Evolutionary conservation across 2,329 filamentous ascomycete genomes (phyloP).

Genomic region (Fusarium sacchari): DNA sequence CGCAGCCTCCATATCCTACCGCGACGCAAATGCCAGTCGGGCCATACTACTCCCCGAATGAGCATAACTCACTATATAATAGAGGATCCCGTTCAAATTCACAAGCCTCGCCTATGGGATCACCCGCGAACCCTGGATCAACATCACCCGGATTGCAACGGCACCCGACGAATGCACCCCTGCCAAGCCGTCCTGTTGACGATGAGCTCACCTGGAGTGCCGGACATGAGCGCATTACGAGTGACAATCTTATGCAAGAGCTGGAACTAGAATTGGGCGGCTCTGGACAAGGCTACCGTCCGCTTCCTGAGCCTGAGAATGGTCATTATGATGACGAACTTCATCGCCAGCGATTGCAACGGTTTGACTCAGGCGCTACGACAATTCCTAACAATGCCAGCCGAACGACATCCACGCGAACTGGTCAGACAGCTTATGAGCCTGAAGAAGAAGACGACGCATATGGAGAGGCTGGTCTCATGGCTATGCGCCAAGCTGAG

Average conservation of each 20-base stretch:
- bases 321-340: constrained; percentile 59
- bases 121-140: constrained; percentile 54
- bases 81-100: constrained; percentile 61
- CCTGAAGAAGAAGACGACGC: constrained; percentile 77
- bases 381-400: constrained; percentile 49
- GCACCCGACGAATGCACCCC: constrained; percentile 68
- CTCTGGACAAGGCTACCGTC: constrained; percentile 47
- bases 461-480: constrained; percentile 84
- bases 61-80: constrained; percentile 58
- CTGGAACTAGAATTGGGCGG: constrained; percentile 65
- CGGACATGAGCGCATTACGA: constrained; percentile 55
- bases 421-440: constrained; percentile 30
- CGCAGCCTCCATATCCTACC: constrained; percentile 62
- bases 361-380: constrained; percentile 62
- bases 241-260: constrained; percentile 67
- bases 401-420: constrained; percentile 36
- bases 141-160: constrained; percentile 60
- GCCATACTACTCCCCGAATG: constrained; percentile 59
- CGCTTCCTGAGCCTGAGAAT: constrained; percentile 55
- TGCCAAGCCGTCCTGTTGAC: constrained; percentile 64
- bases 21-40: constrained; percentile 64
- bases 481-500: constrained; percentile 86
- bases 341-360: constrained; percentile 53
- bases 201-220: constrained; percentile 56
- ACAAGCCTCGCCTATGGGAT: constrained; percentile 58